Evolutionary conservation across 345 rosid species (phyloP).

Genomic region (Boechera divaricarpa): DNA sequence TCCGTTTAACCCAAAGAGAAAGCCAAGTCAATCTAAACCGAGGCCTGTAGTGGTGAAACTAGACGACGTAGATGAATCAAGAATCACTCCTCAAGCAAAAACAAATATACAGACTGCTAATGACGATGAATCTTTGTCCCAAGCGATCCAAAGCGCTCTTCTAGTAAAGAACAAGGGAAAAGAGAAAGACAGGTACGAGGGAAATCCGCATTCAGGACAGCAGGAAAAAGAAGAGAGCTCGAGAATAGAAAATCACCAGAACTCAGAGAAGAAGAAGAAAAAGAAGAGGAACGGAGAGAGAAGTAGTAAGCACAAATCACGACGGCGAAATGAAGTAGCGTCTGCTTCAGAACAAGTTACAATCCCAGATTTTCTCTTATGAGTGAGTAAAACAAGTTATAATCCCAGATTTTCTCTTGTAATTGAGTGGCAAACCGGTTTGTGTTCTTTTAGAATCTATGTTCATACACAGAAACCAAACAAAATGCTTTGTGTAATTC

Average conservation of each 20-base stretch:
- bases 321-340: slow-evolving; percentile 32
- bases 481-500: slow-evolving; percentile 25
- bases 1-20: slow-evolving; percentile 57
- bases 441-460: slow-evolving; percentile 3
- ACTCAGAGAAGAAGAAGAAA: slow-evolving; percentile 57
- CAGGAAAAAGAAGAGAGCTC: slow-evolving; percentile 11
- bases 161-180: slow-evolving; percentile 47
- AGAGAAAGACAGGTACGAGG: slow-evolving; percentile 16
- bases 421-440: not conserved
- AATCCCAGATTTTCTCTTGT: slow-evolving; percentile 82
- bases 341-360: slow-evolving; percentile 48
- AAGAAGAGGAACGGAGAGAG: slow-evolving; percentile 57
- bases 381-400: slow-evolving; percentile 23
- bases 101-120: slow-evolving; percentile 38
- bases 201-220: not conserved
- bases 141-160: slow-evolving; percentile 68
- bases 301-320: slow-evolving; percentile 57
- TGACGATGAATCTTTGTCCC: slow-evolving; percentile 58
- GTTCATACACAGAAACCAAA: slow-evolving; percentile 8
- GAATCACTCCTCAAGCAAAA: slow-evolving; percentile 23
- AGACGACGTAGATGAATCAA: slow-evolving; percentile 63
- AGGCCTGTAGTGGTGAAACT: slow-evolving; percentile 93
- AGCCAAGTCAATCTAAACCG: slow-evolving; percentile 59
- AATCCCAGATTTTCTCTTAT: slow-evolving; percentile 82
- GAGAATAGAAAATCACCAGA: slow-evolving; percentile 14